Evolutionary conservation across 2,329 filamentous ascomycete genomes (phyloP), one percentile per base, ranked within the genome.

Genomic region (Pestalotiopsis sp.): DNA sequence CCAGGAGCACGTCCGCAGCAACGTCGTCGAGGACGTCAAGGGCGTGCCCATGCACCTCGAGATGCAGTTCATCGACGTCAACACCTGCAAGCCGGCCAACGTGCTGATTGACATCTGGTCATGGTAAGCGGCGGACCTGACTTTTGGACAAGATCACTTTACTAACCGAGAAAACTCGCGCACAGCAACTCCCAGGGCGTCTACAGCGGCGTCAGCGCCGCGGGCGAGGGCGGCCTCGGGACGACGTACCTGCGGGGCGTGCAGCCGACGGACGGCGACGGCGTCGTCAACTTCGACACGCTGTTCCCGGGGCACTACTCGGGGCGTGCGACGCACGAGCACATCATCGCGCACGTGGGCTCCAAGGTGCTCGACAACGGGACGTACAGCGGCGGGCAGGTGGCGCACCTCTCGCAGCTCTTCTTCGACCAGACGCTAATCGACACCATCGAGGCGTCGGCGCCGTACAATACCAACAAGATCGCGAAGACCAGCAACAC

Each of bases 231-330:
- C 66, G 81, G 80, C 1, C 71, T 82, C 64, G 77, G 78, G n/a
- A 79, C 79, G 1, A 85, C 83, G 14, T 86, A 80, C 75, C 78
- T 86, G 4, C 83, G 85, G 3, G 85, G 85, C 40, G 80, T 86
- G 58, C 82, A 85, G 73, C 74, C 78, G 13, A 83, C 83, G 1
- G 80, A 86, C 70, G 70, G 74, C 2, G 82, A 85, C 58, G 85
- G 85, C 52, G 82, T 87, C 13, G 83, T 83, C 17, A 77, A 76
- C 63, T 86, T 87, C 74, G 80, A 84, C 45, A 86, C 83, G 11
- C 78, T 81, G 23, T 82, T 85, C 75, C 82, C 83, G 0, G 83
- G 83, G 12, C 82, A 84, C 73, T 81, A 82, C 73, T 70, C 75
- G 45, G 79, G 79, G 0, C 77, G 81, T 12, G 77, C 80, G 0